phyloP scores from a whole-genome alignment of 208 protist species.

The Acanthamoeba royreba region DNA sequence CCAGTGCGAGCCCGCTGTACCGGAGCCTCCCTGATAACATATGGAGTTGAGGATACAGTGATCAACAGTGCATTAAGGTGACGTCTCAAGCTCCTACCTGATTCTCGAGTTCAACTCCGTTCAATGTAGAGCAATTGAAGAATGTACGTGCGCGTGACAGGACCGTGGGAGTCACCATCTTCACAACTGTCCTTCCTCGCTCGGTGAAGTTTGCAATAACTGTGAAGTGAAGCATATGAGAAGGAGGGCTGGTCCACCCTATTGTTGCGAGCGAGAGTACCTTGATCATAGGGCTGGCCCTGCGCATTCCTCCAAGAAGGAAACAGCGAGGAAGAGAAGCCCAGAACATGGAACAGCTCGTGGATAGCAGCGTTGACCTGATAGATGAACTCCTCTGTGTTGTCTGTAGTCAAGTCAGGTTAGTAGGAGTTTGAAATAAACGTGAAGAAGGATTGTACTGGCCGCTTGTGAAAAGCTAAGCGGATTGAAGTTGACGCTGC shows the following conservation, averaged over 20 bases:
- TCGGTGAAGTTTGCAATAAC: background rate
- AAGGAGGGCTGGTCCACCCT: background rate
- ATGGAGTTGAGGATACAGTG: too few relatives aligned
- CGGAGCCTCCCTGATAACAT: background rate
- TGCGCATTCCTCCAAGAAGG: background rate
- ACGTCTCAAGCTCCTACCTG: background rate
- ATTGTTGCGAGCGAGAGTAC: background rate
- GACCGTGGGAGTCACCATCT: background rate
- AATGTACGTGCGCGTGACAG: background rate
- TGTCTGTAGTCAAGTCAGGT: background rate
- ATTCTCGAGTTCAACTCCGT: background rate
- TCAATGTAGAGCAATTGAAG: background rate
- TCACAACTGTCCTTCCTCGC: background rate
- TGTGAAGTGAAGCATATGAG: background rate
- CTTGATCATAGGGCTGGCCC: background rate
- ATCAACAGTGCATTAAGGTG: background rate
- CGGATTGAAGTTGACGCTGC: background rate
- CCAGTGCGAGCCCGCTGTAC: conserved; percentile 26
- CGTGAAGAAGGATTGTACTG: background rate
- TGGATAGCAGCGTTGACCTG: conserved; percentile 20
- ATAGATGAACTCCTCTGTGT: background rate
- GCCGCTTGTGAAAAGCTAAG: background rate
- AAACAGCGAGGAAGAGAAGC: background rate
- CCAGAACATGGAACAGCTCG: background rate
- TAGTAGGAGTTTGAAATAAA: background rate